Percentiles rank a stretch among this genome's conserved stretches.
These are phyloP conservation scores for Solioccasus polychromus DNA, from an alignment of 768 basidiomycete species.

Conservation along the genomic window DNA sequence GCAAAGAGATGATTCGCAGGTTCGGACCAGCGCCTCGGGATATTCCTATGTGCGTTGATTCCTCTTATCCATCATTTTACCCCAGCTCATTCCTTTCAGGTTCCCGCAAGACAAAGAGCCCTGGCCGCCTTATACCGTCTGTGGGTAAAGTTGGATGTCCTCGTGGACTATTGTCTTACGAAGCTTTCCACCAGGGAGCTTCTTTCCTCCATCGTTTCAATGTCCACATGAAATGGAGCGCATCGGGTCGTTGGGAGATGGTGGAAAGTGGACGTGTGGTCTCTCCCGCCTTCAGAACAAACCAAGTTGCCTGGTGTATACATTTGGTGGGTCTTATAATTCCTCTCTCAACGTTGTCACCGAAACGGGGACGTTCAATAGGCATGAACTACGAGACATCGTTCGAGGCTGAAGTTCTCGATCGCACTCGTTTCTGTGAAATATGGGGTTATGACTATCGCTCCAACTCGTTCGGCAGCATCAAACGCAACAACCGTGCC, in stretches of 20 bases:
- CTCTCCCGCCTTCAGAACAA: conserved; percentile 52
- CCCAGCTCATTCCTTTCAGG: conserved; percentile 27
- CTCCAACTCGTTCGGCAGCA: conserved; percentile 33
- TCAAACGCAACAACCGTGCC: conserved; percentile 34
- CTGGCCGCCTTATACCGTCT: conserved; percentile 58
- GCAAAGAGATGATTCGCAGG: conserved; percentile 48
- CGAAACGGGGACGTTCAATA: conserved; percentile 8
- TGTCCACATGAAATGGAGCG: conserved; percentile 45
- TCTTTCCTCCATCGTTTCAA: conserved; percentile 42
- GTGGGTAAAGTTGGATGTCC: conserved; percentile 31
- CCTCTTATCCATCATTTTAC: conserved; percentile 1
- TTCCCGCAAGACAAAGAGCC: conserved; percentile 51
- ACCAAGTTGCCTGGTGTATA: conserved; percentile 57
- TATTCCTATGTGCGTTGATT: conserved; percentile 36
- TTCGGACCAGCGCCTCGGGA: conserved; percentile 52
- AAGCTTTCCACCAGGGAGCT: conserved; percentile 36
- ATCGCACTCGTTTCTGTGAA: conserved; percentile 44
- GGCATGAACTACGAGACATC: conserved; percentile 60
- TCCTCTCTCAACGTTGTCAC: background rate
- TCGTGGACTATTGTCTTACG: conserved; percentile 1
- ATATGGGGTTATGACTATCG: conserved; percentile 62
- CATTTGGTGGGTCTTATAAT: conserved; percentile 43
- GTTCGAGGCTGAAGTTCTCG: conserved; percentile 58
- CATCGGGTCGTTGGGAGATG: conserved; percentile 54
- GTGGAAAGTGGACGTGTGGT: conserved; percentile 72